phyloP scores from a whole-genome alignment of 192 early-diverging fungal species.

The Entomortierella parvispora region DNA sequence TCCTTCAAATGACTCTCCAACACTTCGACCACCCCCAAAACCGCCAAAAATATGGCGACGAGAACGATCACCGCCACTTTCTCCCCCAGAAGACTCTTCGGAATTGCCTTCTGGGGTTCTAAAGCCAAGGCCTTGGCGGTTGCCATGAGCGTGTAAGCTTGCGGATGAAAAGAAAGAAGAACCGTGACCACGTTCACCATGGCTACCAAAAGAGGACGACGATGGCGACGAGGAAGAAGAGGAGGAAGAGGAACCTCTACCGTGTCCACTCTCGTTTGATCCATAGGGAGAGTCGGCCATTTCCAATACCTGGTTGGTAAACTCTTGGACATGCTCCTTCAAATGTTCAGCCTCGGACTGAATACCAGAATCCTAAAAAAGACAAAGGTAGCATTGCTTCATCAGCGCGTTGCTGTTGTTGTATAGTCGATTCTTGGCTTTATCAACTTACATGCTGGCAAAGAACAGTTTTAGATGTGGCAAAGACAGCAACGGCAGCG shows the following conservation, averaged over 20 bases:
- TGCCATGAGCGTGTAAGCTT: background rate
- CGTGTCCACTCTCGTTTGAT: background rate
- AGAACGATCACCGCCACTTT: background rate
- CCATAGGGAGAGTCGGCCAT: slow-evolving; percentile 25
- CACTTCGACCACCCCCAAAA: too few relatives aligned
- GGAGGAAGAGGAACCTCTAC: background rate
- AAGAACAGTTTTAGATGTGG: slow-evolving; percentile 4
- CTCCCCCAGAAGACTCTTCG: background rate
- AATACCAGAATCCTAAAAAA: slow-evolving; percentile 19
- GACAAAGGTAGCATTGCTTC: background rate
- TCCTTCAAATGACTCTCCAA: background rate
- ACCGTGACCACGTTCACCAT: slow-evolving; percentile 14
- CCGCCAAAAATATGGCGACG: too few relatives aligned
- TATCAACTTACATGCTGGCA: slow-evolving; percentile 36
- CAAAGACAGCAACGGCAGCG: slow-evolving; percentile 3
- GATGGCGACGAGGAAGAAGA: slow-evolving; percentile 2
- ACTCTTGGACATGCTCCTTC: slow-evolving; percentile 46
- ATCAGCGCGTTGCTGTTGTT: too few relatives aligned
- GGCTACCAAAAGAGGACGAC: background rate
- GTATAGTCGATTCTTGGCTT: background rate
- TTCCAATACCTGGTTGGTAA: slow-evolving; percentile 35
- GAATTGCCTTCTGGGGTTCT: background rate
- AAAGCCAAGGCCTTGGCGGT: slow-evolving; percentile 9
- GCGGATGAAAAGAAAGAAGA: slow-evolving; percentile 15
- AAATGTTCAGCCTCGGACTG: slow-evolving; percentile 26